These are phyloP conservation scores for Polychaeton citri DNA, from an alignment of 2,329 filamentous ascomycete species.

Conservation along the genomic window DNA sequence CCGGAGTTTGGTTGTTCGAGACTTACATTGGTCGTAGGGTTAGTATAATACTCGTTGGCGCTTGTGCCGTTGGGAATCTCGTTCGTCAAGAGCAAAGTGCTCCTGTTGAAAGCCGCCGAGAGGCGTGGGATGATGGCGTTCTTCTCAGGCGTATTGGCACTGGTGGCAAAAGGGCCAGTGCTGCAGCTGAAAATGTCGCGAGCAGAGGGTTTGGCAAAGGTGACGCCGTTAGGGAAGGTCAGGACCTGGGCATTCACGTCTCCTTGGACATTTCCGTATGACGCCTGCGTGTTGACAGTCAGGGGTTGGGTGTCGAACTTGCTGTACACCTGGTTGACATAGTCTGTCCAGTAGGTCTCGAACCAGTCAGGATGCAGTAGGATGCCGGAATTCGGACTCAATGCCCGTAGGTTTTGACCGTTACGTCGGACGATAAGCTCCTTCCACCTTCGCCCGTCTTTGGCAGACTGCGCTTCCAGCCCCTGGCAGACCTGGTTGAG, in stretches of 20 bases:
- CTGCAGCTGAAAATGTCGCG: conserved; percentile 55
- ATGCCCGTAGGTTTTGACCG: conserved; percentile 26
- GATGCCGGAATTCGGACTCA: conserved; percentile 33
- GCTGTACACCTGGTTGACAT: conserved; percentile 38
- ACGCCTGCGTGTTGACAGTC: conserved; percentile 52
- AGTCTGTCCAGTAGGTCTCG: conserved; percentile 37
- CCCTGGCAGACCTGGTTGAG: conserved; percentile 41
- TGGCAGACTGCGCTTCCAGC: conserved; percentile 40
- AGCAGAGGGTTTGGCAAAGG: conserved; percentile 44
- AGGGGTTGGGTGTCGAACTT: conserved; percentile 33
- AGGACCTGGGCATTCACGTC: conserved; percentile 27
- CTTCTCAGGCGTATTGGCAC: conserved; percentile 27
- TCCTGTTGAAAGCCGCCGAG: conserved; percentile 62
- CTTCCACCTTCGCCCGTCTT: conserved; percentile 49
- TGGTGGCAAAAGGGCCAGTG: conserved; percentile 44
- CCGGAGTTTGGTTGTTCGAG: conserved; percentile 6
- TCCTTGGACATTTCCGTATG: conserved; percentile 31
- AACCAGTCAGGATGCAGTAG: conserved; percentile 35
- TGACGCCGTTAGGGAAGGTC: conserved; percentile 30
- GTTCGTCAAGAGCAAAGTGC: conserved; percentile 44
- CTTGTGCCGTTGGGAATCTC: conserved; percentile 21
- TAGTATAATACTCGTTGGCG: conserved; percentile 17
- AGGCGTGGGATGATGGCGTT: conserved; percentile 58
- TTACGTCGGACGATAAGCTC: conserved; percentile 37
- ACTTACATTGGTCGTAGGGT: conserved; percentile 18